Evolutionary conservation across 2,329 filamentous ascomycete genomes (phyloP).

Genomic region (Cercospora berteroae): DNA sequence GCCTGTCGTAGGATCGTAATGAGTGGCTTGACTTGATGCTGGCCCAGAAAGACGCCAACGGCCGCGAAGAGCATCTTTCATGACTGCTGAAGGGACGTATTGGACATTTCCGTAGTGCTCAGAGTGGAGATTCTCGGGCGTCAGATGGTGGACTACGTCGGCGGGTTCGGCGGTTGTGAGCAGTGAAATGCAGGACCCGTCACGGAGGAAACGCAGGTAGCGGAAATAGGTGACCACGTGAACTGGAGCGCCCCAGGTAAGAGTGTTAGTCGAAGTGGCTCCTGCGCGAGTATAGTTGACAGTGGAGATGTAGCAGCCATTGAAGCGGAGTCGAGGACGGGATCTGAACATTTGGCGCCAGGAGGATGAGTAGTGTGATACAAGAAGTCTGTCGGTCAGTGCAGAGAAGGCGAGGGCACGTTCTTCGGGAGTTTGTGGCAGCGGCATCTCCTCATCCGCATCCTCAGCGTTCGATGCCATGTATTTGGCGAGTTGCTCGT

Average conservation of each 20-base stretch:
- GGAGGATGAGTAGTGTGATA: conserved; percentile 35
- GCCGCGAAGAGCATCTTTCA: conserved; percentile 66
- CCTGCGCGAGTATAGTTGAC: conserved; percentile 91
- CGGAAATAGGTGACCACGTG: conserved; percentile 98
- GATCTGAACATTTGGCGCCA: conserved; percentile 70
- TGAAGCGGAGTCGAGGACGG: conserved; percentile 86
- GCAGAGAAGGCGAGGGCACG: conserved; percentile 25
- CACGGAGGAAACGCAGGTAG: conserved; percentile 90
- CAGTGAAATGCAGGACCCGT: conserved; percentile 78
- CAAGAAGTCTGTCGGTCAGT: conserved; percentile 32
- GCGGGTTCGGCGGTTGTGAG: conserved; percentile 76
- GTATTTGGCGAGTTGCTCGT: conserved; percentile 28
- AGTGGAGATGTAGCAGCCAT: conserved; percentile 93
- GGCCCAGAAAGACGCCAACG: conserved; percentile 65
- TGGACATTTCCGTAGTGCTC: conserved; percentile 41
- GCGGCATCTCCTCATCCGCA: conserved; percentile 21
- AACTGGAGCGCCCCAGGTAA: conserved; percentile 77
- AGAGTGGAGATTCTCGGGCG: conserved; percentile 61
- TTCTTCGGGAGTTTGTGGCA: conserved; percentile 26
- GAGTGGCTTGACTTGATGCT: conserved; percentile 15
- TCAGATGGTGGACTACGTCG: conserved; percentile 85
- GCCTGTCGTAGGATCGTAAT: conserved; percentile 21
- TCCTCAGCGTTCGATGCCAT: conserved; percentile 24
- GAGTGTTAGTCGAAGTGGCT: conserved; percentile 65
- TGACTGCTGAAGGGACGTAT: conserved; percentile 51